Base-by-base conservation (phyloP, 2,329 filamentous ascomycete genomes). In the Xylaria sp. region DNA sequence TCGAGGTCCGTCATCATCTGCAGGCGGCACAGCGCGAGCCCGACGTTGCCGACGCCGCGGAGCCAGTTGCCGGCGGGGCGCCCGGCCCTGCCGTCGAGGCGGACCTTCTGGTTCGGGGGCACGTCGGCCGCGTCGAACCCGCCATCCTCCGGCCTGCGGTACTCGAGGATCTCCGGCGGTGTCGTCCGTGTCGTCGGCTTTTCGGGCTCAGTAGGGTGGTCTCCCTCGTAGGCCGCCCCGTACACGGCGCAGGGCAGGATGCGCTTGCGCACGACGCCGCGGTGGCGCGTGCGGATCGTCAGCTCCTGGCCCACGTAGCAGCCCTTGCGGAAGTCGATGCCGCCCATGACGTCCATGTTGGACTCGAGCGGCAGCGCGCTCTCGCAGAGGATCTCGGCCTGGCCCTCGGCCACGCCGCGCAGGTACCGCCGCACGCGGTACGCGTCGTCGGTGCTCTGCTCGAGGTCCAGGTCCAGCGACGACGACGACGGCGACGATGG, bases 261-360 rank as follows among this genome's bases (percentile, higher is more conserved):
- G 45, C 94, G 83, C 79, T 97, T 96, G 57, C 94, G 82, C 39
- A 99, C 91, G 16, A 99, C 91, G 19, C 94, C 94, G 11, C 89
- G 92, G 73, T 99, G 94, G 70, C 92, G 89, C 1, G 94, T 99
- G 39, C 94, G 88, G 61, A 97, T 96, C 1, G 94, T 97, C 60
- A 99, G 81, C 72, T 99, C 94, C 74, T 99, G 94, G 0, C 94
- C 94, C 7, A 97, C 85, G 72, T 99, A 99, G 74, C 94, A 99
- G 7, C 94, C 94, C 76, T 99, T 99, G 68, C 86, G 86, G 76
- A 94, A 99, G 73, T 97, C 91, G 62, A 99, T 88, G 21, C 86
- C 94, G 44, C 84, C 82, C 81, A 90, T 90, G 55, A 90, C 76
- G 72, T 99, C 94, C 70, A 97, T 82, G 71, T 97, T 97, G 68